A percentile compares a stretch with the other conserved stretches of the same genome.
These are phyloP conservation scores for Megacollybia platyphylla DNA, from an alignment of 1,284 basidiomycete species.

Conservation along the genomic window DNA sequence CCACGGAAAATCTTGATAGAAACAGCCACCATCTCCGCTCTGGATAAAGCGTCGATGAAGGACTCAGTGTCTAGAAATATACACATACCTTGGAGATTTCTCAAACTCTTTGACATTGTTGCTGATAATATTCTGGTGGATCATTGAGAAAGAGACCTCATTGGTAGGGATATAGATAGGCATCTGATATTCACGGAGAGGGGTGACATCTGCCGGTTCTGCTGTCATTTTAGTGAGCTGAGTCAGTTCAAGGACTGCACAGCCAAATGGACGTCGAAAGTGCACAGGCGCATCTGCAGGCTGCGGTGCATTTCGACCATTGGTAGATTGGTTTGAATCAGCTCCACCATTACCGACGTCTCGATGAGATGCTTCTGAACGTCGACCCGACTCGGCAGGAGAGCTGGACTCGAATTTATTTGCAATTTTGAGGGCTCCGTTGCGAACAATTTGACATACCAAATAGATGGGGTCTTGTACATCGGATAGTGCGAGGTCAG, in stretches of 20 bases:
- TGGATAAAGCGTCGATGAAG: conserved; percentile 16
- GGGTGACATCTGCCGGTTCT: conserved; percentile 48
- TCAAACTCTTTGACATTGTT: conserved; percentile 73
- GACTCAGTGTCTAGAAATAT: background rate
- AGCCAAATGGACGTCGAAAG: conserved; percentile 86
- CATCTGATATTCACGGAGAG: conserved; percentile 72
- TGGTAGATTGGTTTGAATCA: conserved; percentile 4
- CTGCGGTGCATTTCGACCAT: background rate
- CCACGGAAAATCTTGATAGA: conserved; percentile 87
- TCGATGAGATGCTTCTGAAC: conserved; percentile 35
- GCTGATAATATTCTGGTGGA: conserved; percentile 91
- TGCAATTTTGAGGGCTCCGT: conserved; percentile 75
- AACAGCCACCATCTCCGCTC: conserved; percentile 80
- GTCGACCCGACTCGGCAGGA: conserved; percentile 32
- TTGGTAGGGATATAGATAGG: conserved; percentile 80
- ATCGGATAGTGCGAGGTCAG: conserved; percentile 78
- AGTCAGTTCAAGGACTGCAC: conserved; percentile 81
- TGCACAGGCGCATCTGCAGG: conserved; percentile 22
- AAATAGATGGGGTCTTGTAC: conserved; percentile 76
- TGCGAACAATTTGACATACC: conserved; percentile 85
- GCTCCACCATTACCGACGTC: conserved; percentile 11
- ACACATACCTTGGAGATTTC: conserved; percentile 66
- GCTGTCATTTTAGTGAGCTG: conserved; percentile 58
- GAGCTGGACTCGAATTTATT: conserved; percentile 36
- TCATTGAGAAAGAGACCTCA: conserved; percentile 81